Base-by-base conservation (phyloP, 345 rosid species). In the Acer negundo region DNA sequence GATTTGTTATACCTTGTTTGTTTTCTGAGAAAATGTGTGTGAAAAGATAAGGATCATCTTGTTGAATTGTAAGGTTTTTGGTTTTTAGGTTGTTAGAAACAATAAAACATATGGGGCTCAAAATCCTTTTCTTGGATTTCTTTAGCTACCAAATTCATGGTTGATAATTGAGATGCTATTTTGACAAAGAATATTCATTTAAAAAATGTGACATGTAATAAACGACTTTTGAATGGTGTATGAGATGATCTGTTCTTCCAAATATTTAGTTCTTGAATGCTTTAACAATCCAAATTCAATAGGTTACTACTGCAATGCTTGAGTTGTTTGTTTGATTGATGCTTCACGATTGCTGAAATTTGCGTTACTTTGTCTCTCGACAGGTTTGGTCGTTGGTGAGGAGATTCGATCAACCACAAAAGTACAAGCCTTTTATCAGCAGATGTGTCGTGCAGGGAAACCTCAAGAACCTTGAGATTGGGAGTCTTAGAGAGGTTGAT, bases 351-450 rank as follows among this genome's bases (percentile, higher is more conserved):
- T 68, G 20, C 44, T 68, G 56, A 65, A 62, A 62, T 12, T 47
- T 66, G 35, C 44, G 31, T 47, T 46, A 24, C 67, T 46, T 31
- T 46, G 31, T 61, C 46, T 81, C 44, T 78, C 22, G 31, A 59
- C 42, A 93, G 97, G 97, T 93, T 1, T 93, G 95, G 97, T 93
- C 95, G 22, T 77, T 91, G 62, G 95, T 91, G 71, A 90, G 97
- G 84, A 88, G 94, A 80, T 93, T 93, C 17, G 97, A 91, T 49
- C 88, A 93, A 82, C 97, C 97, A 1, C 97, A 93, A 85, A 90
- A 82, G 69, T 93, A 93, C 79, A 93, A 93, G 75, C 97, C 95
- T 7, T 93, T 93, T 20, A 78, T 93, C 11, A 90, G 93, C 81
- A 82, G 93, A 80, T 93, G 97, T 69, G 86, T 90, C 44, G 85